Base-by-base conservation (phyloP, 306 rosid genomes). In the Senna tora region DNA sequence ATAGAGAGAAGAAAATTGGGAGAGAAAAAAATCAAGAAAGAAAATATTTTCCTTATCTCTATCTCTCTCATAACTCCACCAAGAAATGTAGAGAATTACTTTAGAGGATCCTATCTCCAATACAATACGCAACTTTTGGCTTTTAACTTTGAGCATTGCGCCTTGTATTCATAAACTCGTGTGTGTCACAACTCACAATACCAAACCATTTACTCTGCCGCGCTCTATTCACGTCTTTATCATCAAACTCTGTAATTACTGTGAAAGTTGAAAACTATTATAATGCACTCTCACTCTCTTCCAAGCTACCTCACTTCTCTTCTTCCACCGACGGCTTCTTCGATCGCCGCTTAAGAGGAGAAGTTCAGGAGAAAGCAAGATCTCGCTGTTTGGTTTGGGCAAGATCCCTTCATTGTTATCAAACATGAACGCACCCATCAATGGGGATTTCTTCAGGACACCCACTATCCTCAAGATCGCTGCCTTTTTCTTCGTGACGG, bases 401-500 rank as follows among this genome's bases (percentile, higher is more conserved):
- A n/a, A n/a, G n/a, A n/a, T n/a, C n/a, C n/a, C n/a, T n/a, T n/a
- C n/a, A n/a, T n/a, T n/a, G n/a, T n/a, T n/a, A n/a, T n/a, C n/a
- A n/a, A 54, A n/a, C 28, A 87, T 82, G 93, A 84, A 81, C 52
- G 22, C 75, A 8, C 57, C 80, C 4, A 63, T 51, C 51, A 76
- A 57, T 67, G 81, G 72, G 50, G 88, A 91, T 72, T 67, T 82
- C 67, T 25, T 89, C 39, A 82, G 46, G 51, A 28, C 71, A 22
- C 59, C 85, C 0, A 15, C 76, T 9, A 16, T 86, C 1, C 49
- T 87, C 33, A 87, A 88, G 75, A 68, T 89, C 84, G 79, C 73
- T 0, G 85, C 77, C 32, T 79, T 86, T 34, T 32, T 81, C 65
- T 52, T 91, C 60, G 61, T 94, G 6, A 67, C 87, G 1, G 38